phyloP scores from a whole-genome alignment of 2,329 filamentous ascomycete genomes.

The Knoxdaviesia capensis region DNA sequence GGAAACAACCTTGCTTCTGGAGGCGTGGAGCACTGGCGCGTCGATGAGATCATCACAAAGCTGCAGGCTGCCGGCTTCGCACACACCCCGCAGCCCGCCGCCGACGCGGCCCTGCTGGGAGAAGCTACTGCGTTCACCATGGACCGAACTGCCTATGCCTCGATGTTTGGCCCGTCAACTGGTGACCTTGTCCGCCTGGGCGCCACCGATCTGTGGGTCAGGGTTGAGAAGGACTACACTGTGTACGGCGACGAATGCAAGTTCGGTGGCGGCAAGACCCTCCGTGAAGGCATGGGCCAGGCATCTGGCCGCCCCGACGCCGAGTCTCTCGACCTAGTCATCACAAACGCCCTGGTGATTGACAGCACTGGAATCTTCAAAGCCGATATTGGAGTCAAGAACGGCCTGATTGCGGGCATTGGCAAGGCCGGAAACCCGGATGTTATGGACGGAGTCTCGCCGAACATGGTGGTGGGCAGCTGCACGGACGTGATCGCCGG shows the following conservation, averaged over 20 bases:
- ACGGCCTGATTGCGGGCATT: conserved; percentile 70
- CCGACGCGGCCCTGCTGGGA: conserved; percentile 26
- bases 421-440: conserved; percentile 96
- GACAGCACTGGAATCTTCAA: conserved; percentile 92
- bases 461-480: conserved; percentile 62
- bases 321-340: conserved; percentile 62
- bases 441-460: conserved; percentile 73
- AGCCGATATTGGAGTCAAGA: conserved; percentile 84
- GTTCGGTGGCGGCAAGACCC: conserved; percentile 85
- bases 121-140: conserved; percentile 38
- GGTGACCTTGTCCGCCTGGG: conserved; percentile 72
- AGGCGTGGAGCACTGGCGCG: conserved; percentile 40
- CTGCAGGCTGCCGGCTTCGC: conserved; percentile 59
- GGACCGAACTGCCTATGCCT: conserved; percentile 57
- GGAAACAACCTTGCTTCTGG: conserved; percentile 68
- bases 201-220: conserved; percentile 73
- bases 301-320: conserved; percentile 54
- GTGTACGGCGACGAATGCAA: conserved; percentile 83
- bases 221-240: conserved; percentile 72
- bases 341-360: conserved; percentile 76
- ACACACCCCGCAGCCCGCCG: conserved; percentile 47
- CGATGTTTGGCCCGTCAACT: conserved; percentile 85
- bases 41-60: conserved; percentile 43
- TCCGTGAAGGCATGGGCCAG: conserved; percentile 92
- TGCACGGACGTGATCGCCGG: conserved; percentile 85